Conservation (phyloP, 352 stramenopile species). For the Sclerospora graminicola region DNA sequence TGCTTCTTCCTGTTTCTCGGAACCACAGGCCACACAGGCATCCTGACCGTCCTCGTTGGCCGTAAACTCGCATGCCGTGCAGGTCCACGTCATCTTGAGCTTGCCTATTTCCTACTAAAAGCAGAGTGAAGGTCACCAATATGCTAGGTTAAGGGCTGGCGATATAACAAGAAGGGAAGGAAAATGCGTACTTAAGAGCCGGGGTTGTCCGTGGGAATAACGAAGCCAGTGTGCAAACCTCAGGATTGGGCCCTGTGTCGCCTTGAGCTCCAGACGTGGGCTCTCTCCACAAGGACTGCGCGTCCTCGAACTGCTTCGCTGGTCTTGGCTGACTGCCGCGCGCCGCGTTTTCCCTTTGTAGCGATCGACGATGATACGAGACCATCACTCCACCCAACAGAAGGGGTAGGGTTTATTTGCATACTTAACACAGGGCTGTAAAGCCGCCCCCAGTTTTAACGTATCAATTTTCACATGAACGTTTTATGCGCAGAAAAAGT, state of each 20-base stretch:
- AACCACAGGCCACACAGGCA: slow-evolving; percentile 49
- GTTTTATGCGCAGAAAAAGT: no score
- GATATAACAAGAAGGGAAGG: slow-evolving; percentile 5
- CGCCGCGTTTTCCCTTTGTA: slow-evolving; percentile 24
- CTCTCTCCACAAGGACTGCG: slow-evolving; percentile 14
- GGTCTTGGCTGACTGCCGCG: no score
- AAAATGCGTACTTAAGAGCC: slow-evolving; percentile 3
- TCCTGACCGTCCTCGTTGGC: slow-evolving; percentile 52
- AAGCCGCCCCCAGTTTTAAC: no score
- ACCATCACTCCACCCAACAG: slow-evolving; percentile 15
- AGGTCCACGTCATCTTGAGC: slow-evolving; percentile 45
- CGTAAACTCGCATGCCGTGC: slow-evolving; percentile 48
- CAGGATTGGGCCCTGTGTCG: background rate
- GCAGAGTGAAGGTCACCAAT: no score
- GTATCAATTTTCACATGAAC: no score
- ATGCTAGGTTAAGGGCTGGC: no score
- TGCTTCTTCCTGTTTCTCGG: slow-evolving; percentile 26
- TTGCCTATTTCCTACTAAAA: background rate
- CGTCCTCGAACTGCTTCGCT: slow-evolving; percentile 18
- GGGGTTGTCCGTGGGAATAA: slow-evolving; percentile 4
- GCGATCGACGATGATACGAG: slow-evolving; percentile 24
- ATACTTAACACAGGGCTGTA: background rate
- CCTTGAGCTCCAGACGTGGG: slow-evolving; percentile 8
- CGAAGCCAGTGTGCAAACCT: slow-evolving; percentile 1
- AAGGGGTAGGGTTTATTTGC: background rate